Evolutionary conservation across 495 filamentous ascomycete species (phyloP).

Genomic region (Astrothelium macrocarpum): DNA sequence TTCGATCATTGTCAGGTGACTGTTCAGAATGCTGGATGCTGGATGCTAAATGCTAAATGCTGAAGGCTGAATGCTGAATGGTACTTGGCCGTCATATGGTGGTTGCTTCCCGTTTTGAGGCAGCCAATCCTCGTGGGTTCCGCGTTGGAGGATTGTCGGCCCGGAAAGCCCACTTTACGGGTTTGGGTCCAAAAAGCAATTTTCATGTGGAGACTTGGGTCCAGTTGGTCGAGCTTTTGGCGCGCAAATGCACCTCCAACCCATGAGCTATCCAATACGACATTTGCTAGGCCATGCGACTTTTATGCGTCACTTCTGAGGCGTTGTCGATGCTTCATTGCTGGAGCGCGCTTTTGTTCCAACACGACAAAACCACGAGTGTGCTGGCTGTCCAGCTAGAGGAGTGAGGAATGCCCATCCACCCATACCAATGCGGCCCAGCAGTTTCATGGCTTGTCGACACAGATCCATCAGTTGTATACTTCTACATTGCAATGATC

Average conservation of each 20-base stretch:
- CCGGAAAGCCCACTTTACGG: not conserved
- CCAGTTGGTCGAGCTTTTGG: not conserved
- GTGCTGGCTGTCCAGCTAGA: not conserved
- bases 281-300: not conserved
- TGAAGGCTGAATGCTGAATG: no score
- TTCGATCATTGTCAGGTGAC: no score
- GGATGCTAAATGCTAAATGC: no score
- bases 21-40: not conserved
- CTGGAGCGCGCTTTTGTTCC: not conserved
- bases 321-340: not conserved
- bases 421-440: no score
- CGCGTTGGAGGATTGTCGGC: not conserved
- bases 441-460: no score
- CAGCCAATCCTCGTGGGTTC: not conserved
- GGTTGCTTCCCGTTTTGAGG: no score
- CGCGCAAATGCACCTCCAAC: not conserved
- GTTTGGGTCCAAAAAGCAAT: not conserved
- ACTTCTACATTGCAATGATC: not conserved
- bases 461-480: no score
- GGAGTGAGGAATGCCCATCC: not conserved
- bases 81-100: no score
- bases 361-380: not conserved
- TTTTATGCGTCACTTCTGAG: not conserved
- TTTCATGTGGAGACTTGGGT: not conserved
- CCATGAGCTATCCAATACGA: not conserved